Conservation (phyloP, 208 protist species). For the Lotmaria passim region DNA sequence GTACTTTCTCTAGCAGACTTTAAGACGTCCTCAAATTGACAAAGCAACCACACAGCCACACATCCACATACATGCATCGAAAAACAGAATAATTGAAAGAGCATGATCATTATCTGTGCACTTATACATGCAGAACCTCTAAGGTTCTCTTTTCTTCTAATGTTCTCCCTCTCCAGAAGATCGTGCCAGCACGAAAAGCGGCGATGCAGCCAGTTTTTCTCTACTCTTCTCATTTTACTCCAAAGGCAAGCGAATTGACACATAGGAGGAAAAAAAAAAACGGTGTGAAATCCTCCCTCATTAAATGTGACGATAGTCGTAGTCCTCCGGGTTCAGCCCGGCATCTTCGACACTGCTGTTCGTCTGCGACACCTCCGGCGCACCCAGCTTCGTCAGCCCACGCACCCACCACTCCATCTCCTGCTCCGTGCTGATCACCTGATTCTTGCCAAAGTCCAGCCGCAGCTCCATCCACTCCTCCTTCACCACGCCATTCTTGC, state of each 20-base stretch:
- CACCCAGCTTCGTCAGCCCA: constrained; percentile 80
- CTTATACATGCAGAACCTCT: too few species aligned
- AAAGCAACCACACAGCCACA: too few species aligned
- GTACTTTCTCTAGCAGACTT: neutral
- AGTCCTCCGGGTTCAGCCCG: constrained; percentile 78
- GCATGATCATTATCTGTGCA: too few species aligned
- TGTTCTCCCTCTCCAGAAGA: too few species aligned
- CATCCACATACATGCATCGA: too few species aligned
- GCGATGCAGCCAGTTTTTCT: too few species aligned
- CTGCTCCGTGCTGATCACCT: constrained; percentile 83
- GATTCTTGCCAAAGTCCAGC: constrained; percentile 83
- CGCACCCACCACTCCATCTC: constrained; percentile 93
- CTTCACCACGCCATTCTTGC: constrained; percentile 51
- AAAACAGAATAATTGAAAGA: too few species aligned
- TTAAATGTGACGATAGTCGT: constrained; percentile 84
- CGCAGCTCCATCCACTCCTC: constrained; percentile 87
- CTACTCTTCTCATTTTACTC: too few species aligned
- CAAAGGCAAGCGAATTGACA: neutral
- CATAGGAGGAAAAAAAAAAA: neutral
- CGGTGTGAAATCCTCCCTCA: neutral
- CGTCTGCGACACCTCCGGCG: constrained; percentile 81
- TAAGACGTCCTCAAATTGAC: too few species aligned
- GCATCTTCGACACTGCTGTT: constrained; percentile 86
- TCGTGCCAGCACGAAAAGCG: too few species aligned
- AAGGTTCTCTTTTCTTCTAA: too few species aligned